Conservation (phyloP, 768 basidiomycete species). For the Kwoniella bestiolae region DNA sequence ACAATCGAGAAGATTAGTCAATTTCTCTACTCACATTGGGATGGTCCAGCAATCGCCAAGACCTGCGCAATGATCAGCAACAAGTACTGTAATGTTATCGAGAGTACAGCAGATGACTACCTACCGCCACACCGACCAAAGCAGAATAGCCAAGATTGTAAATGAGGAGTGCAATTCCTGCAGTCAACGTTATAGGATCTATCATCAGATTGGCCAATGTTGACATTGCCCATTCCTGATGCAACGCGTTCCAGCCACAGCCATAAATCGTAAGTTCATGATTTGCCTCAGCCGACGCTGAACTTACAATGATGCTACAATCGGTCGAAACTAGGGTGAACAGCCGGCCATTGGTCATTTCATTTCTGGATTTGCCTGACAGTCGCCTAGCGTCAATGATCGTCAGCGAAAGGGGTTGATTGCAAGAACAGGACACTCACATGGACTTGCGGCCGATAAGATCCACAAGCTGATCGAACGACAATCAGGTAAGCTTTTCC, state of each 20-base stretch:
- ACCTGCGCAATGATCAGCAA: conserved; percentile 20
- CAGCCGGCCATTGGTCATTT: conserved; percentile 69
- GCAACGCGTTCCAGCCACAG: conserved; percentile 36
- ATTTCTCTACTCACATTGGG: conserved; percentile 63
- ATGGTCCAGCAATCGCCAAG: conserved; percentile 66
- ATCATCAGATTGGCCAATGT: conserved; percentile 34
- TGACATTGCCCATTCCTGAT: not conserved
- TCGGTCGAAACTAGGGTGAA: conserved; percentile 68
- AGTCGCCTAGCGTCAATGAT: conserved; percentile 58
- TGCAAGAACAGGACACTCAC: conserved; percentile 1
- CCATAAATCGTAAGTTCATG: conserved; percentile 53
- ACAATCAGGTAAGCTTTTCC: not conserved
- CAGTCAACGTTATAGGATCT: conserved; percentile 62
- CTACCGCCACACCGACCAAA: conserved; percentile 61
- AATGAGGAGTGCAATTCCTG: not conserved
- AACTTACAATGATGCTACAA: conserved; percentile 4
- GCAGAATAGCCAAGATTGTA: conserved; percentile 72
- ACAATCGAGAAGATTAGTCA: not conserved
- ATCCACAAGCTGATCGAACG: conserved; percentile 53
- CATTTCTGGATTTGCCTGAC: conserved; percentile 66
- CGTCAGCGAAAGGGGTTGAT: not conserved
- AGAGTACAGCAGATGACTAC: not conserved
- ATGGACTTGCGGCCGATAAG: conserved; percentile 60
- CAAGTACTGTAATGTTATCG: not conserved
- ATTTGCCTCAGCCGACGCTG: not conserved